phyloP scores from a whole-genome alignment of 805 yeast species.

The Candida taoyuanica region DNA sequence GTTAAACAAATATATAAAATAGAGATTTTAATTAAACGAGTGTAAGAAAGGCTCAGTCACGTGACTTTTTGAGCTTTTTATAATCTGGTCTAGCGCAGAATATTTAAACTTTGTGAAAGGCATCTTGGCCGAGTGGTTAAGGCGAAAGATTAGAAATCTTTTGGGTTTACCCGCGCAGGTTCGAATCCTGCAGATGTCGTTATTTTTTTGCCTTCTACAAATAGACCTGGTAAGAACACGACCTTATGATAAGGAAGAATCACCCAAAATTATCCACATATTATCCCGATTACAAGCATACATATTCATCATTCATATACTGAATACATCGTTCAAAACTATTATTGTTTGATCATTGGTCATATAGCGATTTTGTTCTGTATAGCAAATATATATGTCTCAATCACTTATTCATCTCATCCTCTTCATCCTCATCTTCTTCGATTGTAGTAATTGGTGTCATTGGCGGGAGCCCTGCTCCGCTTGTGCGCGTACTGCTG shows the following conservation, averaged over 20 bases:
- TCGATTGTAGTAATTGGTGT: conserved; percentile 21
- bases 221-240: not conserved
- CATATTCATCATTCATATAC: not conserved
- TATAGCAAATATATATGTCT: not conserved
- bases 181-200: conserved; percentile 74
- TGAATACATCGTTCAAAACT: too few species aligned
- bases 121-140: conserved; percentile 62
- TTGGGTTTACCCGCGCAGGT: conserved; percentile 61
- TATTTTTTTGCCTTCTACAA: conserved; percentile 7
- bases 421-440: conserved; percentile 20
- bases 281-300: too few species aligned
- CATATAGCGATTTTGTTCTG: not conserved
- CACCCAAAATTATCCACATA: too few species aligned
- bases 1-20: too few species aligned
- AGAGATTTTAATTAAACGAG: too few species aligned
- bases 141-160: conserved; percentile 61
- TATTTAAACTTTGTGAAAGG: too few species aligned
- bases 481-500: conserved; percentile 11
- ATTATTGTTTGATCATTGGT: not conserved
- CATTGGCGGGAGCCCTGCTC: conserved; percentile 11
- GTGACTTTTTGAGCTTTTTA: too few species aligned
- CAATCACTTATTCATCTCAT: not conserved
- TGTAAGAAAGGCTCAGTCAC: too few species aligned
- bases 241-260: not conserved
- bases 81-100: too few species aligned